These are phyloP conservation scores for Cutaneotrichosporon cavernicola DNA, from an alignment of 1,284 basidiomycete genomes.

Conservation along the genomic window DNA sequence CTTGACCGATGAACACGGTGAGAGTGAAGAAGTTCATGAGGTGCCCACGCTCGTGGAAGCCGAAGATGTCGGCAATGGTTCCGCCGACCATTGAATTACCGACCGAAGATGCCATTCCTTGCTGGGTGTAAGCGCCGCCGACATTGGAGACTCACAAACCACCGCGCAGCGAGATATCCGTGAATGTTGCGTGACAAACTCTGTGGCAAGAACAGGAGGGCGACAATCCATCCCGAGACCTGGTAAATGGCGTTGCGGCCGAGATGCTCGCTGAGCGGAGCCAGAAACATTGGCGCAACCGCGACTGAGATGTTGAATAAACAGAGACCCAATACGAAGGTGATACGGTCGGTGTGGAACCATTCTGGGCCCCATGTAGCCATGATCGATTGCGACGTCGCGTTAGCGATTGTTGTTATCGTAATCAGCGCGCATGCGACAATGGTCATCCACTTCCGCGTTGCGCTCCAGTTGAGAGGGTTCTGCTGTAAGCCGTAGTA, in stretches of 20 bases:
- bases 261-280: slow-evolving; percentile 46
- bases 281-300: slow-evolving; percentile 43
- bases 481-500: slow-evolving; percentile 27
- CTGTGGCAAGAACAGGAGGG: slow-evolving; percentile 49
- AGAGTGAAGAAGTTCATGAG: slow-evolving; percentile 54
- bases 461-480: slow-evolving; percentile 39
- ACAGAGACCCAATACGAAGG: slow-evolving; percentile 31
- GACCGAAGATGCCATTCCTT: slow-evolving; percentile 40
- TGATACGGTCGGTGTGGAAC: slow-evolving; percentile 30
- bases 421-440: slow-evolving; percentile 30
- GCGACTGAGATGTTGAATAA: slow-evolving; percentile 38
- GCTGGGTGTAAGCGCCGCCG: slow-evolving; percentile 16
- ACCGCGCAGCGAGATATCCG: slow-evolving; percentile 45
- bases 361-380: slow-evolving; percentile 32
- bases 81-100: slow-evolving; percentile 49
- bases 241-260: slow-evolving; percentile 46
- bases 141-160: slow-evolving; percentile 28
- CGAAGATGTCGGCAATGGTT: slow-evolving; percentile 50
- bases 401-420: slow-evolving; percentile 29
- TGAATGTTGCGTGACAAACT: slow-evolving; percentile 38
- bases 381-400: slow-evolving; percentile 32
- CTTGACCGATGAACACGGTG: slow-evolving; percentile 49
- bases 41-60: slow-evolving; percentile 45
- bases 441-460: slow-evolving; percentile 34
- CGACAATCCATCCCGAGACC: slow-evolving; percentile 32